phyloP scores from a whole-genome alignment of 2,329 filamentous ascomycete genomes.

The Bimuria novae-zelandiae region DNA sequence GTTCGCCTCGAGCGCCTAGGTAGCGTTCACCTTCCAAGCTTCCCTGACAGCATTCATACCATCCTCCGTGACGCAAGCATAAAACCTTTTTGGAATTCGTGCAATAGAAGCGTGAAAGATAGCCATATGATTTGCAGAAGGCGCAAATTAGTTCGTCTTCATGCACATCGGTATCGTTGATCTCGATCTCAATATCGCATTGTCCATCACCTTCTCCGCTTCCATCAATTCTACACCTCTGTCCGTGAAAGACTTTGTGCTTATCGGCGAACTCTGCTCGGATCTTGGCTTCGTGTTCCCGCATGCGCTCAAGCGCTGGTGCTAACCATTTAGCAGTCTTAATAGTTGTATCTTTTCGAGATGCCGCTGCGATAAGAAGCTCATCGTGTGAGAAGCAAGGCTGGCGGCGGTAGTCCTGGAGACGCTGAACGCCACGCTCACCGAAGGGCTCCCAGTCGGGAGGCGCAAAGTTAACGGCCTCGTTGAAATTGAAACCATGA shows the following conservation, averaged over 20 bases:
- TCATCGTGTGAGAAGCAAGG: slow-evolving; percentile 98
- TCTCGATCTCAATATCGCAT: slow-evolving; percentile 37
- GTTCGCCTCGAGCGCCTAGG: slow-evolving; percentile 58
- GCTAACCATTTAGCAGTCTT: slow-evolving; percentile 94
- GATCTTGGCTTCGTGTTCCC: slow-evolving; percentile 70
- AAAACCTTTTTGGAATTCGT: slow-evolving; percentile 77
- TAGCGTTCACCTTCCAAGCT: slow-evolving; percentile 69
- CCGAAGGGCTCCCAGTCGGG: slow-evolving; percentile 94
- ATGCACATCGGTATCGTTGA: slow-evolving; percentile 70
- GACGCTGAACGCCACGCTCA: slow-evolving; percentile 79
- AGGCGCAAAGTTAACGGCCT: slow-evolving; percentile 97
- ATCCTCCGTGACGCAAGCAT: slow-evolving; percentile 81
- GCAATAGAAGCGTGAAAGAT: slow-evolving; percentile 88
- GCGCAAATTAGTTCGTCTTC: slow-evolving; percentile 93
- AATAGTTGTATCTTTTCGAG: slow-evolving; percentile 74
- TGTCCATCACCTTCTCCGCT: slow-evolving; percentile 48
- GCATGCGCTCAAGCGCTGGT: slow-evolving; percentile 80
- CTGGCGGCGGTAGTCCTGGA: slow-evolving; percentile 86
- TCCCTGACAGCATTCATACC: slow-evolving; percentile 75
- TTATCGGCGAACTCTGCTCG: slow-evolving; percentile 70
- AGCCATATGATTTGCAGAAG: slow-evolving; percentile 91
- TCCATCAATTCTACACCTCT: slow-evolving; percentile 54
- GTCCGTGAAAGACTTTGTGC: slow-evolving; percentile 57
- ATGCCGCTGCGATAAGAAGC: slow-evolving; percentile 85
- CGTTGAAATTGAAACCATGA: slow-evolving; percentile 97